Base-by-base conservation (phyloP, 1,139 yeast genomes). In the Kluyveromyces sp. region DNA sequence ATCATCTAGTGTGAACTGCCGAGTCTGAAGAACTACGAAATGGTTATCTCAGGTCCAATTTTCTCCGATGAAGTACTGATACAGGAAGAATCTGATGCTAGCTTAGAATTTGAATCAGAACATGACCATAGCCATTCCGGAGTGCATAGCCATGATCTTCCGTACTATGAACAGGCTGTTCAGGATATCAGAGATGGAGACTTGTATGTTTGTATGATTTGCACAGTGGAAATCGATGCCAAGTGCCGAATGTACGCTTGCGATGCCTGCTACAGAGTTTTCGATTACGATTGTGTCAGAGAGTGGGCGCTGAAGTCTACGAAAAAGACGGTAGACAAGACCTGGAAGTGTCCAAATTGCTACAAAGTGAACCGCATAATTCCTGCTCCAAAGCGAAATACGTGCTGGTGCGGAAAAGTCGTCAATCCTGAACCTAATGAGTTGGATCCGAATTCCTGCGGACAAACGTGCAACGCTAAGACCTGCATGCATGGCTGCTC, bases 261-360 rank as follows among this genome's bases (percentile, higher is more conserved):
- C 61, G 64, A 65, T 13, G 69, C 68, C 41, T 87, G 96, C 61
- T 81, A 69, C 57, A 67, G 95, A 49, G 94, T 84, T 0, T 87
- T 84, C 60, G 95, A 87, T 60, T 67, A 84, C 44, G 82, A 78
- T 13, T 87, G 96, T 65, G 81, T 87, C 45, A 66, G 74, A 45
- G 87, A 80, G 50, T 87, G 96, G 96, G 92, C 95, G 3, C 64
- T 66, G 29, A 70, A 84, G 46, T 92, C 94, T 2, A 77, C 86
- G 1, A 76, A 84, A 9, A 80, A 84, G 4, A 77, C 76, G 34
- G 59, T 57, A 3, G 63, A 63, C 18, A 72, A 73, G 44, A 69
- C 71, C 36, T 88, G 96, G 96, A 73, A 89, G 55, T 88, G 97
- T 61, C 96, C 96, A 0, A 77, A 88, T 15, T 88, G 97, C 64